Conservation (phyloP, 768 basidiomycete genomes). For the Xerocomellus chrysenteron region DNA sequence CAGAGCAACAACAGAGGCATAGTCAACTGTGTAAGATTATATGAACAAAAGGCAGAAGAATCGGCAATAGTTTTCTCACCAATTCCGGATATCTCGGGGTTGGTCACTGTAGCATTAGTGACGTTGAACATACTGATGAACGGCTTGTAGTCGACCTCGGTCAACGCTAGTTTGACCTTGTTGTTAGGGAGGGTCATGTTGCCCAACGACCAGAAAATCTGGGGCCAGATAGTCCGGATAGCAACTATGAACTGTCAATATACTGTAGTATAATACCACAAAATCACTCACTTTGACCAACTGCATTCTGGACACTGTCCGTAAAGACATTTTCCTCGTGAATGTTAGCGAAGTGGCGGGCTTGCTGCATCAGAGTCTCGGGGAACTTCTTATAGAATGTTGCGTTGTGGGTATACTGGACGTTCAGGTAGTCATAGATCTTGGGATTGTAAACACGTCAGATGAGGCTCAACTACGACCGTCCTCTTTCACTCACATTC, state of each 20-base stretch:
- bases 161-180: conserved; percentile 72
- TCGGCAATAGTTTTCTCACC: conserved; percentile 43
- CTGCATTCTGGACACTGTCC: conserved; percentile 49
- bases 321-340: conserved; percentile 78
- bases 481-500: conserved; percentile 53
- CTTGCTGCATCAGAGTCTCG: conserved; percentile 66
- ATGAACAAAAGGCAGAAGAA: neutral
- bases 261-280: neutral
- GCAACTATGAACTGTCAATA: conserved; percentile 52
- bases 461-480: neutral
- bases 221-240: conserved; percentile 71
- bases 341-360: conserved; percentile 71
- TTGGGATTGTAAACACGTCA: conserved; percentile 25
- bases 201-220: conserved; percentile 69
- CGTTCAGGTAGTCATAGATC: conserved; percentile 77
- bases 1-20: conserved; percentile 67
- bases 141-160: conserved; percentile 83
- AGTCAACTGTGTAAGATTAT: conserved; percentile 55
- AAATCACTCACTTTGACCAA: conserved; percentile 69
- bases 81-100: conserved; percentile 62
- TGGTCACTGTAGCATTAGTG: conserved; percentile 57
- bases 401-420: conserved; percentile 76
- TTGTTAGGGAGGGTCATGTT: conserved; percentile 73
- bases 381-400: conserved; percentile 74
- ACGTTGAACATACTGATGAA: conserved; percentile 85